phyloP scores from a whole-genome alignment of 164 flowering plant species.

The Chloranthus sessilifolius region DNA sequence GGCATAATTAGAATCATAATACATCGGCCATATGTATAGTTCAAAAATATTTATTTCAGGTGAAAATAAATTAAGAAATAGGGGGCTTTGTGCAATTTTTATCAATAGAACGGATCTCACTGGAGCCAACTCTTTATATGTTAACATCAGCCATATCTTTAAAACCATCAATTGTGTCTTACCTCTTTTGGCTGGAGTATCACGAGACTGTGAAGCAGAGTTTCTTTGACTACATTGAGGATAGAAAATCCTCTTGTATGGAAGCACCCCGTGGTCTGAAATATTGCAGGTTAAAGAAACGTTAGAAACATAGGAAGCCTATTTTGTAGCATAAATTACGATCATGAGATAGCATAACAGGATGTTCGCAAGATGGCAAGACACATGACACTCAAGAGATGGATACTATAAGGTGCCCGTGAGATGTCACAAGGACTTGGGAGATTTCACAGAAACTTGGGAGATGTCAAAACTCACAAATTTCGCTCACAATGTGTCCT shows the following conservation, averaged over 20 bases:
- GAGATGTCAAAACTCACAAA: too few species aligned
- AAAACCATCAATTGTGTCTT: neutral
- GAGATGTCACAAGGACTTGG: too few species aligned
- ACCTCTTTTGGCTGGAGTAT: conserved; percentile 97
- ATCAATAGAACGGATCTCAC: neutral
- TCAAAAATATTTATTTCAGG: neutral
- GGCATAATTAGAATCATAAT: neutral
- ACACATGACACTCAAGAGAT: too few species aligned
- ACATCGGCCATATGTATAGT: neutral
- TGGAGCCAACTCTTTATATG: neutral
- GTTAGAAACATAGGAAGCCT: too few species aligned
- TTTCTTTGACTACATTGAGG: conserved; percentile 73
- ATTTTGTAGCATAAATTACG: too few species aligned
- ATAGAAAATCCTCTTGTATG: conserved; percentile 57
- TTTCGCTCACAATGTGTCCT: too few species aligned
- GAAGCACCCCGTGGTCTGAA: conserved; percentile 46
- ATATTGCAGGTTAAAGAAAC: too few species aligned
- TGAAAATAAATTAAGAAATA: neutral
- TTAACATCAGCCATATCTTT: neutral
- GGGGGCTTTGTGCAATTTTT: neutral
- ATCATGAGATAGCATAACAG: too few species aligned
- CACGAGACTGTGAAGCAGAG: conserved; percentile 84
- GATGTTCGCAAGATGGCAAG: too few species aligned
- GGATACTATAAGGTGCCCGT: too few species aligned
- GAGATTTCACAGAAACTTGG: too few species aligned